These are phyloP conservation scores for Arbutus unedo DNA, from an alignment of 148 eudicot species.

Conservation along the genomic window DNA sequence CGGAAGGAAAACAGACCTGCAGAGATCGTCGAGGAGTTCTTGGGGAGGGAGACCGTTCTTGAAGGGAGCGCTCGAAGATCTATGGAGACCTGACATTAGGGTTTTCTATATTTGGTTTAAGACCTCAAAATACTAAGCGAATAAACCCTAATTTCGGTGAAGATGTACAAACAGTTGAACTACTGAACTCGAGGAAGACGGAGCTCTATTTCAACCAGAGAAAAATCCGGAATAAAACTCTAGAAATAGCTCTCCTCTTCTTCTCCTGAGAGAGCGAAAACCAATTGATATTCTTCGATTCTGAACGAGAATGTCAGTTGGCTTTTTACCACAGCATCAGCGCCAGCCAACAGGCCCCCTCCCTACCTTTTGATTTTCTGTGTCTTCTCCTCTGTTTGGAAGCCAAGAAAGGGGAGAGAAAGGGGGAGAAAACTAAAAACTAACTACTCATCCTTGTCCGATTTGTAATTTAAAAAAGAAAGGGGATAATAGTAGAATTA, in stretches of 20 bases:
- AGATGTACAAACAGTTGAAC: not conserved
- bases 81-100: slow-evolving; percentile 61
- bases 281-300: too few relatives aligned
- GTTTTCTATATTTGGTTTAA: slow-evolving; percentile 1
- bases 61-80: slow-evolving; percentile 66
- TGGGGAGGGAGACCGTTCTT: slow-evolving; percentile 87
- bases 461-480: too few relatives aligned
- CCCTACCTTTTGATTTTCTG: too few relatives aligned
- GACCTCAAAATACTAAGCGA: not conserved
- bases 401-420: too few relatives aligned
- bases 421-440: too few relatives aligned
- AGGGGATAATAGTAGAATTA: too few relatives aligned
- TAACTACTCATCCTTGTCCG: too few relatives aligned
- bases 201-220: not conserved
- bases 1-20: slow-evolving; percentile 53
- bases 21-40: slow-evolving; percentile 98
- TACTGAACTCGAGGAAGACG: not conserved
- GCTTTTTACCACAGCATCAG: too few relatives aligned
- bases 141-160: slow-evolving; percentile 8
- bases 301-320: too few relatives aligned
- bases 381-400: too few relatives aligned
- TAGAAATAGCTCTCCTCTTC: not conserved
- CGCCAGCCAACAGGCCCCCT: too few relatives aligned
- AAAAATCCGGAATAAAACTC: not conserved
- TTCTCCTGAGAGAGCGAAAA: not conserved